Percentiles rank a stretch among this genome's conserved stretches.
phyloP scores from a whole-genome alignment of 2,329 filamentous ascomycete species.

The Niveomyces coronatus region DNA sequence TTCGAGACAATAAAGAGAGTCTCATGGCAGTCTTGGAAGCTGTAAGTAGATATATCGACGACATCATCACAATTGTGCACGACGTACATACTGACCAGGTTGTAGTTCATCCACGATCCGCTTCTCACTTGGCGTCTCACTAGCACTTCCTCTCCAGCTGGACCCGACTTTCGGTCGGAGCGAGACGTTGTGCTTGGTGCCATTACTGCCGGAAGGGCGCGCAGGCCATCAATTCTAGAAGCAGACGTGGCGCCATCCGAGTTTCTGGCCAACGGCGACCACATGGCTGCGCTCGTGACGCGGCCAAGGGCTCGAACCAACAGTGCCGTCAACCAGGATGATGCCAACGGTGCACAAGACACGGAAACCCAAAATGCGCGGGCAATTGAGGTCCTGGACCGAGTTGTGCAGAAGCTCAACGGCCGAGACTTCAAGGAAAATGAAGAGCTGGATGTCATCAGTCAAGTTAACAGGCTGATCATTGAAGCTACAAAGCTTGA shows the following conservation, averaged over 20 bases:
- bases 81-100: constrained; percentile 12
- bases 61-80: constrained; percentile 6
- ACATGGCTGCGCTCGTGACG: constrained; percentile 35
- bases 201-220: constrained; percentile 38
- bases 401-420: constrained; percentile 92
- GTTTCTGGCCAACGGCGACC: constrained; percentile 37
- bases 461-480: constrained; percentile 90
- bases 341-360: constrained; percentile 26
- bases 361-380: constrained; percentile 85
- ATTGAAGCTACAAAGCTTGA: constrained; percentile 93
- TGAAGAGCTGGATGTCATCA: constrained; percentile 74
- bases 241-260: constrained; percentile 49
- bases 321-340: constrained; percentile 36
- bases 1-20: constrained; percentile 95
- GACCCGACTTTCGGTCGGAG: constrained; percentile 57
- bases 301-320: constrained; percentile 50
- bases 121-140: constrained; percentile 91
- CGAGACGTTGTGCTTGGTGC: constrained; percentile 43
- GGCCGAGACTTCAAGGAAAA: constrained; percentile 82
- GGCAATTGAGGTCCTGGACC: constrained; percentile 79
- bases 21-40: constrained; percentile 97
- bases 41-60: constrained; percentile 45
- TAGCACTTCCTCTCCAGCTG: constrained; percentile 49
- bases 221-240: constrained; percentile 62
- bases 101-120: constrained; percentile 96